Percentiles rank a stretch among this genome's conserved stretches.
These are phyloP conservation scores for Phytophthora rubi DNA, from an alignment of 352 stramenopile genomes.

Conservation along the genomic window DNA sequence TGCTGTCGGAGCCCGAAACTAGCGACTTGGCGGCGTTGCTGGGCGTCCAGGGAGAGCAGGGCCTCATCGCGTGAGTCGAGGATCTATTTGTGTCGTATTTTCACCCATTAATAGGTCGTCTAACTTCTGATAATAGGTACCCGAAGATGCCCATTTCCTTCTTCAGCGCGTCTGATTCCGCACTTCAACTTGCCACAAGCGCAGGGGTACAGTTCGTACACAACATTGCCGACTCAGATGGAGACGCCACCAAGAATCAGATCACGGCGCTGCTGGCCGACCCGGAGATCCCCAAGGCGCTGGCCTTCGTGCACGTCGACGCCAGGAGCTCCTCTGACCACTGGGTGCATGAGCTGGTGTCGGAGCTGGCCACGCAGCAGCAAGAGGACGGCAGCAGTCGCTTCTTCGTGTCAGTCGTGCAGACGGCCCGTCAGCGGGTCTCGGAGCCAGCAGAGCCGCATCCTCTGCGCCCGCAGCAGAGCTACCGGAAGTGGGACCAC, in stretches of 20 bases:
- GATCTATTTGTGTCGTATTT: constrained; percentile 1
- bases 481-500: constrained; percentile 64
- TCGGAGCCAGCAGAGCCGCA: constrained; percentile 30
- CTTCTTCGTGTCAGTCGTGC: constrained; percentile 59
- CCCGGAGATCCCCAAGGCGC: constrained; percentile 46
- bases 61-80: constrained; percentile 38
- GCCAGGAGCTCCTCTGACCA: constrained; percentile 23
- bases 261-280: constrained; percentile 40
- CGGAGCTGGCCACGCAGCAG: constrained; percentile 39
- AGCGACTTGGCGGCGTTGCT: constrained; percentile 45
- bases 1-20: constrained; percentile 37
- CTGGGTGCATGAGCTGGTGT: constrained; percentile 56
- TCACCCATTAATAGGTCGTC: background rate
- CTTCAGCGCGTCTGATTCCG: constrained; percentile 51
- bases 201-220: constrained; percentile 47
- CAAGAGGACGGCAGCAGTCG: constrained; percentile 37
- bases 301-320: constrained; percentile 66
- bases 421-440: constrained; percentile 18
- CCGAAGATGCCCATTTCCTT: constrained; percentile 68
- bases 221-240: constrained; percentile 1
- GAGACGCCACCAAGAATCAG: constrained; percentile 16
- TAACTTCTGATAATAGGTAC: constrained; percentile 42
- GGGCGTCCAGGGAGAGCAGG: constrained; percentile 34
- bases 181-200: constrained; percentile 38
- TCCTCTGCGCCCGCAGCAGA: constrained; percentile 69